Evolutionary conservation across 2,329 filamentous ascomycete species (phyloP).

Genomic region (Sphaceloma murrayae): DNA sequence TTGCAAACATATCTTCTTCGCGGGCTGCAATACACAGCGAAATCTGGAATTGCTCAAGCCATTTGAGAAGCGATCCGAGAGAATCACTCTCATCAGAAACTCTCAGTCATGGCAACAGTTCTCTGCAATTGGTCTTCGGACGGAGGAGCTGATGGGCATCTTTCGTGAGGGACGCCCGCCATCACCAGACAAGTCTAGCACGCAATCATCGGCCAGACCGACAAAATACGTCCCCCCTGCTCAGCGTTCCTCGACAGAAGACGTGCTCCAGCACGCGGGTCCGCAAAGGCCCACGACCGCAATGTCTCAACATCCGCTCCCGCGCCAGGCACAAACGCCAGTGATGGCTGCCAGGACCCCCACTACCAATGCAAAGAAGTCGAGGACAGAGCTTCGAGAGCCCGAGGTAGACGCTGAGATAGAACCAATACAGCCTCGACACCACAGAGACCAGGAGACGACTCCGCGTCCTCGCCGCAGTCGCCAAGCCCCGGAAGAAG

Average conservation of each 20-base stretch:
- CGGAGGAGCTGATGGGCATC: constrained; percentile 44
- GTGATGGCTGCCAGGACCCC: no score
- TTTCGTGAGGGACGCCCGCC: constrained; percentile 33
- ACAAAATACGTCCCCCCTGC: not conserved
- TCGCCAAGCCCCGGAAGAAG: constrained; percentile 4
- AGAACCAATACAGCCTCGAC: not conserved
- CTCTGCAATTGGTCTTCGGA: constrained; percentile 40
- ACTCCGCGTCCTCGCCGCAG: constrained; percentile 28
- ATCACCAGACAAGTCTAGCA: constrained; percentile 3
- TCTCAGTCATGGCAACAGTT: constrained; percentile 46
- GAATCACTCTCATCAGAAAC: constrained; percentile 47
- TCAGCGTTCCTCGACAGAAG: not conserved
- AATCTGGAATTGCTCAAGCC: constrained; percentile 38
- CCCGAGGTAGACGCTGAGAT: no score
- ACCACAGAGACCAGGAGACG: not conserved
- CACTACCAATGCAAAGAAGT: no score
- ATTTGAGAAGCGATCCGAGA: constrained; percentile 39
- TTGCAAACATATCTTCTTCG: constrained; percentile 57
- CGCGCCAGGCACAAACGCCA: not conserved
- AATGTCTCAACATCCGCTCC: not conserved
- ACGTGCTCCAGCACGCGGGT: not conserved
- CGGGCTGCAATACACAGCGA: constrained; percentile 51
- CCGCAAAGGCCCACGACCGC: not conserved
- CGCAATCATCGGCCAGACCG: constrained; percentile 4
- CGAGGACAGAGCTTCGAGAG: no score